These are phyloP conservation scores for Fragaria iinumae DNA, from an alignment of 306 rosid genomes.

Conservation along the genomic window DNA sequence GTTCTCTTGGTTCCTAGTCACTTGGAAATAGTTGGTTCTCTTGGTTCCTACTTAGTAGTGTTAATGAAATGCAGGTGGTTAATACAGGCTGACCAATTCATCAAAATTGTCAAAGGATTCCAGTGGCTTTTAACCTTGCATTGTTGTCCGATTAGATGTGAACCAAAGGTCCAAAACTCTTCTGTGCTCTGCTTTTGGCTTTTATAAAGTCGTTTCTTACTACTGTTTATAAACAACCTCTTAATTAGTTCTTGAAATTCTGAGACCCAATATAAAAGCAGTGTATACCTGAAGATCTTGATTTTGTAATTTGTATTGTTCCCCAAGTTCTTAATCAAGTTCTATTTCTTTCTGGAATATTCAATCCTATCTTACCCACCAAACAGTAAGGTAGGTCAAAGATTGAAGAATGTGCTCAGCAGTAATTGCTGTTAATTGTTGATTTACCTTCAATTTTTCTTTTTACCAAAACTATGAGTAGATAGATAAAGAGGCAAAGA, in stretches of 20 bases:
- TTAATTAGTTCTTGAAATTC: no score
- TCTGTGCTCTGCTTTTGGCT: neutral
- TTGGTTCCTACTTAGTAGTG: neutral
- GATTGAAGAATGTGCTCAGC: neutral
- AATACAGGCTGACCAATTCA: neutral
- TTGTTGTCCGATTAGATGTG: neutral
- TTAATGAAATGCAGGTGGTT: neutral
- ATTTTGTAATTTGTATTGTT: neutral
- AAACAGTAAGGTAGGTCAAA: no score
- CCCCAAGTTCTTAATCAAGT: neutral
- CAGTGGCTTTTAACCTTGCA: neutral
- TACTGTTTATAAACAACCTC: neutral
- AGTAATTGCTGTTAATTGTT: neutral
- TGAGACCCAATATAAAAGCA: no score
- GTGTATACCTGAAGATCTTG: neutral
- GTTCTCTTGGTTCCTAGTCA: neutral
- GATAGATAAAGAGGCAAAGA: neutral
- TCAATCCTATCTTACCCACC: no score
- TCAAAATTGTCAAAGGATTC: neutral
- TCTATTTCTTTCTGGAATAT: neutral
- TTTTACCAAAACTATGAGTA: neutral
- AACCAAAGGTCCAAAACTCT: neutral
- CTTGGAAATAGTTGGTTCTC: neutral
- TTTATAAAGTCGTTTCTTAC: neutral
- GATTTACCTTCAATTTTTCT: neutral